Percentiles rank a stretch among this genome's conserved stretches.
Evolutionary conservation across 108 stramenopile genomes (phyloP).

Genomic region (Thalassiosira profunda): DNA sequence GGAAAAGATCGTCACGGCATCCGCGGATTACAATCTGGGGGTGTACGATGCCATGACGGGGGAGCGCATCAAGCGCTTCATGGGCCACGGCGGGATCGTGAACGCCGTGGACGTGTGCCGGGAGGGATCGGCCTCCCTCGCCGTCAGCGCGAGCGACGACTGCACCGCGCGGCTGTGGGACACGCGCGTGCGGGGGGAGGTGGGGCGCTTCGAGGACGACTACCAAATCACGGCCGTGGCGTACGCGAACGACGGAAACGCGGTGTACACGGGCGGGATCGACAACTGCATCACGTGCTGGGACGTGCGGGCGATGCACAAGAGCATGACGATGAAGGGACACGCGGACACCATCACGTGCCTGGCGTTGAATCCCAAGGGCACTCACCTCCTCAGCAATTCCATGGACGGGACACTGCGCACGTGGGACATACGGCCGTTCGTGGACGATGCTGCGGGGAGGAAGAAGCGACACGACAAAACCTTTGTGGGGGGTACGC

Average conservation of each 20-base stretch:
- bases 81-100: constrained; percentile 69
- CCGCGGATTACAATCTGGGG: constrained; percentile 82
- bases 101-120: constrained; percentile 55
- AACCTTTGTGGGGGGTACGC: constrained; percentile 73
- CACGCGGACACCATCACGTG: constrained; percentile 90
- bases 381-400: constrained; percentile 85
- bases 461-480: constrained; percentile 56
- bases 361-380: constrained; percentile 67
- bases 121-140: constrained; percentile 36
- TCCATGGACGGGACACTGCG: constrained; percentile 82
- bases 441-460: constrained; percentile 39
- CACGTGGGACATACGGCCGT: constrained; percentile 86
- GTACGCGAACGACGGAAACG: constrained; percentile 59
- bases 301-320: constrained; percentile 74
- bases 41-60: constrained; percentile 78
- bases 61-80: constrained; percentile 56
- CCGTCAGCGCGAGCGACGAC: constrained; percentile 85
- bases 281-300: constrained; percentile 86
- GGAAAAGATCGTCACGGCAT: constrained; percentile 65
- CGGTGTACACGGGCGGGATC: constrained; percentile 85
- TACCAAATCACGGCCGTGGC: constrained; percentile 88
- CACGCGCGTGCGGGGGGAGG: constrained; percentile 56
- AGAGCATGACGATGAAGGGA: constrained; percentile 69
- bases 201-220: constrained; percentile 47
- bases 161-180: constrained; percentile 83